Conservation (phyloP, 1,284 basidiomycete species). For the Microbotryomycetes sp. region DNA sequence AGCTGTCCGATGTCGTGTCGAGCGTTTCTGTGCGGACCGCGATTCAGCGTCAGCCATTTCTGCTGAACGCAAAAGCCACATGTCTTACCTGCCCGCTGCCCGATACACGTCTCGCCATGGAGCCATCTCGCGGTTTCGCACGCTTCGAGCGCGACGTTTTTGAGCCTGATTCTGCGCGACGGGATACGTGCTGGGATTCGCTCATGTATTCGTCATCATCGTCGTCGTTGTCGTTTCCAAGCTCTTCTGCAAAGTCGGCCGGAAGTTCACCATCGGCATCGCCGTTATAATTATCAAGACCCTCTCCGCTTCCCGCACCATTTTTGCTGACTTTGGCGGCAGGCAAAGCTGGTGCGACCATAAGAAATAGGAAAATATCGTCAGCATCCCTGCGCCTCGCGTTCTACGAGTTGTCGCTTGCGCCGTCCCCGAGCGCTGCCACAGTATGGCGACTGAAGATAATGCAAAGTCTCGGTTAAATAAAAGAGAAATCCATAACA, state of each 20-base stretch:
- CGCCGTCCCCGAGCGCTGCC: too few species aligned
- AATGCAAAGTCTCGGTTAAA: too few species aligned
- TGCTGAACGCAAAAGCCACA: too few species aligned
- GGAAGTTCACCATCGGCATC: constrained; percentile 1
- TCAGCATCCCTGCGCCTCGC: background rate
- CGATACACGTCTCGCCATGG: too few species aligned
- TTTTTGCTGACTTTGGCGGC: background rate
- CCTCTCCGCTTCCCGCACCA: background rate
- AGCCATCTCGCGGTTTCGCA: background rate
- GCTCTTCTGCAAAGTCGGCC: constrained; percentile 3
- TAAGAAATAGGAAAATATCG: background rate
- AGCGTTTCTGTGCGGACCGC: too few species aligned
- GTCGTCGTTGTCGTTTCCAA: constrained; percentile 6
- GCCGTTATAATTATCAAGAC: too few species aligned
- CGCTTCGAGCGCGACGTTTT: background rate
- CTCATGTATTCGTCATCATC: constrained; percentile 1
- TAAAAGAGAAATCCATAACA: too few species aligned
- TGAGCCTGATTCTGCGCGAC: background rate
- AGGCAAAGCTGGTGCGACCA: background rate
- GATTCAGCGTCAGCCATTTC: too few species aligned
- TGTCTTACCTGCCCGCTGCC: too few species aligned
- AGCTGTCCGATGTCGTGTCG: too few species aligned
- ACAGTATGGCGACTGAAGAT: too few species aligned
- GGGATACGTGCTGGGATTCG: background rate
- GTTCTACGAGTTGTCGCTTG: background rate